Conservation (phyloP, 805 yeast genomes). For the Candida sonorensis region DNA sequence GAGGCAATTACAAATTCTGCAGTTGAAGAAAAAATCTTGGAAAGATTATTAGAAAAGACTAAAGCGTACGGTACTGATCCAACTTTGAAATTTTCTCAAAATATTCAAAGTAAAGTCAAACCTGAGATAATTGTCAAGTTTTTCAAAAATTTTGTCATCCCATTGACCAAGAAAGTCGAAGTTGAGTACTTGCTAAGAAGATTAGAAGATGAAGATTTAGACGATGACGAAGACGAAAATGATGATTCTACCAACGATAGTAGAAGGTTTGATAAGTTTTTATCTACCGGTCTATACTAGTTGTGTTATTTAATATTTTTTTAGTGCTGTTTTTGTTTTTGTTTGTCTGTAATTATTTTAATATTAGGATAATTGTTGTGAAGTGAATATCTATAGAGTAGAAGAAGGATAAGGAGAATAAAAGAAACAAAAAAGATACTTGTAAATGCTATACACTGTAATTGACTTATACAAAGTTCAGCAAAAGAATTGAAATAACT, state of each 20-base stretch:
- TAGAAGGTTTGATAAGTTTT: slow-evolving; percentile 14
- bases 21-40: slow-evolving; percentile 79
- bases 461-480: too few relatives aligned
- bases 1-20: slow-evolving; percentile 78
- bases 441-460: too few relatives aligned
- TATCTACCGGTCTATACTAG: slow-evolving; percentile 18
- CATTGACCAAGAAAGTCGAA: slow-evolving; percentile 92
- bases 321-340: too few relatives aligned
- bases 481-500: too few relatives aligned
- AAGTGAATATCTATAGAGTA: too few relatives aligned
- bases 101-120: slow-evolving; percentile 63
- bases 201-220: slow-evolving; percentile 45
- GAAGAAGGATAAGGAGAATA: too few relatives aligned
- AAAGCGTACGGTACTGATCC: slow-evolving; percentile 88
- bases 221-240: slow-evolving; percentile 11
- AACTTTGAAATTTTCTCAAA: slow-evolving; percentile 60
- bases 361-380: too few relatives aligned
- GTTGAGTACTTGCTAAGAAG: slow-evolving; percentile 84
- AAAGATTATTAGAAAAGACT: slow-evolving; percentile 74
- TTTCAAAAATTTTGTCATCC: slow-evolving; percentile 84
- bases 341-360: neutral
- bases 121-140: slow-evolving; percentile 78
- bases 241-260: neutral
- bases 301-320: neutral
- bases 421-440: too few relatives aligned